Conservation (phyloP, 768 basidiomycete species). For the Phanerochaete carnosa region DNA sequence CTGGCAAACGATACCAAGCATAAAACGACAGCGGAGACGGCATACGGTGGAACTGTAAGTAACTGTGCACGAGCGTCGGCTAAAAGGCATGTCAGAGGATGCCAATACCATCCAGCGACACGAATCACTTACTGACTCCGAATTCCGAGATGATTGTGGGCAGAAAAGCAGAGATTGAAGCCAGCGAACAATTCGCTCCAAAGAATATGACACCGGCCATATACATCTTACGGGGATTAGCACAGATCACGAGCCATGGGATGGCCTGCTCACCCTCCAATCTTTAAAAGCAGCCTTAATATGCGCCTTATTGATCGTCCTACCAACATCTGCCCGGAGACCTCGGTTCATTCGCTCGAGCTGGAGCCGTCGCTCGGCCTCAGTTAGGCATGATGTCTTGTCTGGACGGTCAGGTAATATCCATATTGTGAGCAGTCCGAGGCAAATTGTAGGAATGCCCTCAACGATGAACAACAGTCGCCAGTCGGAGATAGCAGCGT, state of each 20-base stretch:
- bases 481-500: constrained; percentile 50
- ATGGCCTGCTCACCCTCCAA: constrained; percentile 49
- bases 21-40: constrained; percentile 63
- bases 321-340: constrained; percentile 62
- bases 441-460: constrained; percentile 63
- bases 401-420: constrained; percentile 72
- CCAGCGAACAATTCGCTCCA: constrained; percentile 70
- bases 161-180: constrained; percentile 80
- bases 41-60: constrained; percentile 81
- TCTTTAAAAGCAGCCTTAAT: constrained; percentile 61
- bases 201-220: constrained; percentile 73
- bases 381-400: constrained; percentile 54
- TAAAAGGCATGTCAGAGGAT: constrained; percentile 25
- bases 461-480: constrained; percentile 72
- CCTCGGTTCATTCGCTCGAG: constrained; percentile 65
- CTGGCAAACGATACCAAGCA: constrained; percentile 56
- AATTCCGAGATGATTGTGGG: constrained; percentile 79
- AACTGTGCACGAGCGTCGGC: constrained; percentile 67
- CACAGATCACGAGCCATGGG: no score
- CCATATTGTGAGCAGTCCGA: constrained; percentile 55
- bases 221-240: no score
- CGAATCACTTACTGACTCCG: constrained; percentile 53
- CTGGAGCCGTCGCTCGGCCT: constrained; percentile 54
- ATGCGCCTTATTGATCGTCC: constrained; percentile 64
- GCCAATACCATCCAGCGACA: background rate